Conservation (phyloP, 768 basidiomycete genomes). For the Auriscalpium vulgare region DNA sequence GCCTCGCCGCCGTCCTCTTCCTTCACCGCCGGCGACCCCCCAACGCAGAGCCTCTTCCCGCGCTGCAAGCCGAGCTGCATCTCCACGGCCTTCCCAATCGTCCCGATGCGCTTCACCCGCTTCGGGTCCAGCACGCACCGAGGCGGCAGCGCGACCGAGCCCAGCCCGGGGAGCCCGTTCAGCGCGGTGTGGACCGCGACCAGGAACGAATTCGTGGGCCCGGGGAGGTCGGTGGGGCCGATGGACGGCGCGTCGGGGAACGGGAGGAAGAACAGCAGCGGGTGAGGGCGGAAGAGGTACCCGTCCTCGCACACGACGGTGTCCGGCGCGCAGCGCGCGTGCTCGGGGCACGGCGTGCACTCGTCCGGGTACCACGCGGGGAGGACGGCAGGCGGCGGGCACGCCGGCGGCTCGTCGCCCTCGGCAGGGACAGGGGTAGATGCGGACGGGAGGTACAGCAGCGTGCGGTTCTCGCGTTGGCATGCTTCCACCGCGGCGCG, state of each 20-base stretch:
- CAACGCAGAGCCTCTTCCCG: conserved; percentile 57
- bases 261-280: conserved; percentile 26
- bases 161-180: conserved; percentile 69
- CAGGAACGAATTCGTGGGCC: conserved; percentile 26
- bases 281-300: conserved; percentile 56
- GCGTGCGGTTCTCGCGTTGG: conserved; percentile 45
- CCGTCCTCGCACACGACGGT: conserved; percentile 60
- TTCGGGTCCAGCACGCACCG: conserved; percentile 72
- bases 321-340: conserved; percentile 52
- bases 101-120: conserved; percentile 65
- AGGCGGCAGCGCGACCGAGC: conserved; percentile 71
- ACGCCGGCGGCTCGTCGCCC: conserved; percentile 8
- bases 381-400: conserved; percentile 49
- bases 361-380: conserved; percentile 49
- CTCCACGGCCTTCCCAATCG: conserved; percentile 67
- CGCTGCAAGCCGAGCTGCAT: conserved; percentile 51
- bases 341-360: conserved; percentile 60
- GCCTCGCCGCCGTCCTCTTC: conserved; percentile 61
- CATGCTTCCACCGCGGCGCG: conserved; percentile 46
- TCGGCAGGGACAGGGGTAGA: conserved; percentile 9
- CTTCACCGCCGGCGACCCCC: conserved; percentile 30
- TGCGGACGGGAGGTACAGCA: conserved; percentile 28
- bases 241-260: conserved; percentile 36
- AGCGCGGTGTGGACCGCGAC: conserved; percentile 16
- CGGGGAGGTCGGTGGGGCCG: conserved; percentile 19